A percentile compares a stretch with the other conserved stretches of the same genome.
Evolutionary conservation across 2,329 filamentous ascomycete genomes (phyloP).

Genomic region (Penicillium sp.): DNA sequence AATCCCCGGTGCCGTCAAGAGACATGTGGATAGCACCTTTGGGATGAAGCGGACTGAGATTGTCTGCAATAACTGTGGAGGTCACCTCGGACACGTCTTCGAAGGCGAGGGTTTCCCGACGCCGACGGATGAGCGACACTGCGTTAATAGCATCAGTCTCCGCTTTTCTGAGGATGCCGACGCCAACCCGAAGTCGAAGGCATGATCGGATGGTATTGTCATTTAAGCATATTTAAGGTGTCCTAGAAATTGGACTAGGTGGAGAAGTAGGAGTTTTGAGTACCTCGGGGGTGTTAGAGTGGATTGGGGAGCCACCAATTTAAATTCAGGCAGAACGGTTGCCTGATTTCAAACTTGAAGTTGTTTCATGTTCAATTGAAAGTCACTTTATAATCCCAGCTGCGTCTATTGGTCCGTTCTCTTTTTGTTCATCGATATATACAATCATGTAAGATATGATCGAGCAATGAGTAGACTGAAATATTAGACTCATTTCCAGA

Average conservation of each 20-base stretch:
- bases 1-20: constrained; percentile 84
- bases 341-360: too few species aligned
- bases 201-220: constrained; percentile 18
- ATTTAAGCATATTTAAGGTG: constrained; percentile 10
- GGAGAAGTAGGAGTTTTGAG: constrained; percentile 1
- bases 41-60: constrained; percentile 93
- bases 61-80: constrained; percentile 90
- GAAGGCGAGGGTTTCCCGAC: constrained; percentile 83
- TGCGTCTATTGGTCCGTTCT: too few species aligned
- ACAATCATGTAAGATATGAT: too few species aligned
- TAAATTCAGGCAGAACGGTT: too few species aligned
- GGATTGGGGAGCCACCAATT: too few species aligned
- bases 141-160: constrained; percentile 90
- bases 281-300: background rate
- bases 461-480: too few species aligned
- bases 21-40: constrained; percentile 74
- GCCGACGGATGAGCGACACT: constrained; percentile 94
- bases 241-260: constrained; percentile 4
- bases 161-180: constrained; percentile 74
- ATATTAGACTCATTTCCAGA: too few species aligned
- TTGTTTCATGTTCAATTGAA: too few species aligned
- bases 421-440: too few species aligned
- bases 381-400: too few species aligned
- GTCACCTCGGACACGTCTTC: constrained; percentile 88
- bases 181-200: constrained; percentile 33